Evolutionary conservation across 2,329 filamentous ascomycete species (phyloP), one percentile per base, ranked within the genome.

Genomic region (Samsoniella hepiali): DNA sequence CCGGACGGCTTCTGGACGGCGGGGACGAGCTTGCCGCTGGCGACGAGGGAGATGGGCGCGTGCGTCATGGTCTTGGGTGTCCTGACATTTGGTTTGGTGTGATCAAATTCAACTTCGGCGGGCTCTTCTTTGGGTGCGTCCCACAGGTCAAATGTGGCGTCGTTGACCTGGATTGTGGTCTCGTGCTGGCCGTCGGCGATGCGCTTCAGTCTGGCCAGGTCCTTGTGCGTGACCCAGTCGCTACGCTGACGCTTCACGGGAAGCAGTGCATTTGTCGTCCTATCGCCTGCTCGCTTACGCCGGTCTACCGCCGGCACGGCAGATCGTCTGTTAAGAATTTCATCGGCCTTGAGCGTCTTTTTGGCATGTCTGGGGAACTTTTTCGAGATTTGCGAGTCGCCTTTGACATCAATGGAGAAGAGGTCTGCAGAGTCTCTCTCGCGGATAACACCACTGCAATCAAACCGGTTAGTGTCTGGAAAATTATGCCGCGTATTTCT

Each of bases 271-370:
- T 96, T 87, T 22, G 86, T 88, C 10, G 89, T 86, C 71, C 87
- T 89, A 56, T 87, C 83, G 63, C 84, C 85, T 9, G 86, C 73
- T 58, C 94, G 88, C 79, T 98, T 99, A 69, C 89, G 88, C 67
- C 85, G 83, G 31, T 90, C 84, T 7, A 99, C 85, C 13, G 91
- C 88, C 4, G 92, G 90, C 9, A 98, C 84, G 13, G 88, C 88
- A 42, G 93, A 97, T 66, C 95, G 88, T 71, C 88, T 84, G 36
- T 90, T 88, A 69, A 99, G 88, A 67, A 99, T 98, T 73, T 98
- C 91, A 73, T 99, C 94, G 67, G 89, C 88, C 77, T 92, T 96
- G 68, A 99, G 85, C 5, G 84, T 83, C 79, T 96, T 97, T 73
- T 88, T 86, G 67, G 81, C 79, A 73, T 88, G 90, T 66, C 86